Evolutionary conservation across 2,329 filamentous ascomycete genomes (phyloP), one percentile per base, ranked within the genome.

Genomic region (Acarospora socialis): DNA sequence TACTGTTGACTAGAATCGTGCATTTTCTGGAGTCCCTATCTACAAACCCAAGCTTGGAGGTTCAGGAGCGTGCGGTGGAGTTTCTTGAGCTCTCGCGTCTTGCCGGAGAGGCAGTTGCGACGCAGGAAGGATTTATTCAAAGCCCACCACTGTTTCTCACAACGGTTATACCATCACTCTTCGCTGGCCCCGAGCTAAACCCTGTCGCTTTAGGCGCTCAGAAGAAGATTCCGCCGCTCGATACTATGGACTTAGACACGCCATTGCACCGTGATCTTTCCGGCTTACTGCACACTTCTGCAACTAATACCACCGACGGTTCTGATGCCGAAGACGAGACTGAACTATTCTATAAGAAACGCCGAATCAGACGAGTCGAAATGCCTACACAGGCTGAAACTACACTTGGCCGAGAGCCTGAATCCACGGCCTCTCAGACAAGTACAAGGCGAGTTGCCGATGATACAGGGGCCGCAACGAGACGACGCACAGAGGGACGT

Each of bases 51-150:
- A 82, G 76, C 46, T 65, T 98, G 1, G 90, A 98, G 51, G 84
- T 98, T 3, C 90, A 98, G 56, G 90, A 95, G 54, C 73, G 90
- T 35, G 79, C 86, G 3, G 86, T 94, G 2, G 86, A 94, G 50
- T 92, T 93, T 45, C 68, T 84, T 0, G 90, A 98, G 51, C 65
- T 95, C 8, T 71, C 95, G 47, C 83, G 83, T 36, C 65, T 98
- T 26, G 83, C 82, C 2, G 74, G 76, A 1, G 90, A 98, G 57
- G 84, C 87, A 23, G 41, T 63, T 21, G 51, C 47, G 4, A 46
- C 53, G 3, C 43, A 48, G 22, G 38, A 44, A 9, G 38, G 47
- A 12, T 38, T 45, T 18, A 34, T 24, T 3, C 42, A 57, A 13
- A 78, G 90, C 40, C 68, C 81, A 7, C 90, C 90, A 3, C 60